Evolutionary conservation across 2,329 filamentous ascomycete species (phyloP).

Genomic region (Cladophialophora chaetospira): DNA sequence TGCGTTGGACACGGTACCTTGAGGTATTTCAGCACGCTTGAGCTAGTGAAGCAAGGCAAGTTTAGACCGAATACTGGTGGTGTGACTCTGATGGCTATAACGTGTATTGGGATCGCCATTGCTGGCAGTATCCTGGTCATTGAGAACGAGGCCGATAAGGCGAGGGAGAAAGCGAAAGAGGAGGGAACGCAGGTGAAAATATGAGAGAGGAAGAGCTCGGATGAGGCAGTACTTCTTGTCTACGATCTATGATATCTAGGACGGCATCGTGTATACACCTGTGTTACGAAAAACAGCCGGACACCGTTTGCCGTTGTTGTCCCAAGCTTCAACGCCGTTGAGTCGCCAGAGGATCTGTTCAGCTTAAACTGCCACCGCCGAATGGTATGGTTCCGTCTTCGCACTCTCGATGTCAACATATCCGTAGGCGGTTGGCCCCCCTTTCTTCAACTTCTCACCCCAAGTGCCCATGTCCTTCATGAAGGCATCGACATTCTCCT

Average conservation of each 20-base stretch:
- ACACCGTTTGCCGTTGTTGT: no score
- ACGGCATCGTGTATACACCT: no score
- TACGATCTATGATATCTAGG: background rate
- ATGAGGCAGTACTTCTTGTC: background rate
- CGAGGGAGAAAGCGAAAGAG: slow-evolving; percentile 2
- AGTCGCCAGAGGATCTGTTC: no score
- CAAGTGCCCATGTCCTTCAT: slow-evolving; percentile 52
- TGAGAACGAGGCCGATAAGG: slow-evolving; percentile 18
- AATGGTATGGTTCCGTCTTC: slow-evolving; percentile 1
- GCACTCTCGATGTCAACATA: slow-evolving; percentile 43
- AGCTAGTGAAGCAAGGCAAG: slow-evolving; percentile 46
- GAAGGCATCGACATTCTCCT: slow-evolving; percentile 53
- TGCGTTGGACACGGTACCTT: slow-evolving; percentile 52
- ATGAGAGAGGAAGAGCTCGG: background rate
- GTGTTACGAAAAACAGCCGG: no score
- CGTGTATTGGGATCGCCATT: slow-evolving; percentile 22
- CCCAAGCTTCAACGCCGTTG: no score
- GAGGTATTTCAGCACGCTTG: slow-evolving; percentile 51
- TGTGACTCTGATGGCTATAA: slow-evolving; percentile 22
- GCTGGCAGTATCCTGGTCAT: slow-evolving; percentile 19
- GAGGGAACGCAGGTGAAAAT: background rate
- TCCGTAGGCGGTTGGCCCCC: slow-evolving; percentile 46
- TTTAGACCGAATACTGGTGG: slow-evolving; percentile 38
- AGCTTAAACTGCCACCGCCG: background rate
- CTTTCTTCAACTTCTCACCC: slow-evolving; percentile 41